Base-by-base conservation (phyloP, 1,284 basidiomycete species). In the Trametes pubescens region DNA sequence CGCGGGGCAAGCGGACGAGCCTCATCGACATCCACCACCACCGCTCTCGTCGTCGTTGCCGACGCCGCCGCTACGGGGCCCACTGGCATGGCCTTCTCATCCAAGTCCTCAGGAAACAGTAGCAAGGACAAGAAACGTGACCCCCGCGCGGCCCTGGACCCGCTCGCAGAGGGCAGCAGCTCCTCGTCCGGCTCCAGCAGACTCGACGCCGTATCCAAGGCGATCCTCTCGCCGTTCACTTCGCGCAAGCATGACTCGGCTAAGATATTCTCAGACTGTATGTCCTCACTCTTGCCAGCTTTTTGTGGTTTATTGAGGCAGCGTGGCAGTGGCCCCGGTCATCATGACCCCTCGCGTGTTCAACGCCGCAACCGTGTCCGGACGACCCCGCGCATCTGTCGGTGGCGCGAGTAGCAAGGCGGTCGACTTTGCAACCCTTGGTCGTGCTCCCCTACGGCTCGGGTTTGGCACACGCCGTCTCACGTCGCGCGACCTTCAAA, bases 281-380 rank as follows among this genome's bases (percentile, higher is more conserved):
- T 72, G 90, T 80, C 24, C 56, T 43, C 59, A 51, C 35, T 62
- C 26, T 34, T 10, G 6, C 24, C 6, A 11, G 9, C 24, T 16
- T 51, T 46, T 24, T 37, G 35, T 29, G 29, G 55, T 48, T 62
- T 43, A 37, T 61, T 65, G 57, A 63, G 62, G 57, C 24, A 29
- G 56, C 56, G 48, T 60, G 62, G 59, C 74, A 96, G 94, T 96
- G 73, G 93, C 94, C 5, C 94, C 94, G 13, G 88, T 90, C 64
- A 90, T 96, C 71, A 95, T 96, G 94, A 94, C 94, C 4, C 92
- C 93, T 24, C 83, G 87, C 66, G 90, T 94, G 84, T 84, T 94
- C 60, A 86, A 84, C 58, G 84, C 90, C 3, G 83, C 89, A 14
- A 88, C 86, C 24, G 83, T 86, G 4, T 86, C 88, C 11, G 82